phyloP scores from a whole-genome alignment of 2,329 filamentous ascomycete genomes.

The Colletotrichum chrysophilum region DNA sequence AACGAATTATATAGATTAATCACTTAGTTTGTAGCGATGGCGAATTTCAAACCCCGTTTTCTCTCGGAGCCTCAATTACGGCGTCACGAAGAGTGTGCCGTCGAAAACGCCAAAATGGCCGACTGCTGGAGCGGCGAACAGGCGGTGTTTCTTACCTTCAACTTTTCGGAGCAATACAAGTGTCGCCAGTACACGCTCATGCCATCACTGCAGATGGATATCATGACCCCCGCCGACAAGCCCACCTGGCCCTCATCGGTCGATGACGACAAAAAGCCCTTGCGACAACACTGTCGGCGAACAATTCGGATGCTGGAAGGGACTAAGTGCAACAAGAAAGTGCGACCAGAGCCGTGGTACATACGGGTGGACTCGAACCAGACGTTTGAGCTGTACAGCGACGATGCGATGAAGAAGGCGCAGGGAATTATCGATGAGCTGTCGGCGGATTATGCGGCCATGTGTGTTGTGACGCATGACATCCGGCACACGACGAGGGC shows the following conservation, averaged over 20 bases:
- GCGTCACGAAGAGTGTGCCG: neutral
- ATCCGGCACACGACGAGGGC: neutral
- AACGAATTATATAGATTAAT: accelerated
- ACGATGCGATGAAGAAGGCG: neutral
- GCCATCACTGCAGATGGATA: neutral
- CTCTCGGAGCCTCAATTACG: neutral
- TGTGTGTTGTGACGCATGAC: neutral
- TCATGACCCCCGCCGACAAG: neutral
- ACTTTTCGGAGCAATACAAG: neutral
- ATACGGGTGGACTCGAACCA: neutral
- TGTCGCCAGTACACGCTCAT: neutral
- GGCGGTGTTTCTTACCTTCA: neutral
- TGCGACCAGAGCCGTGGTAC: neutral
- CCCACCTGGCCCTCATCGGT: neutral
- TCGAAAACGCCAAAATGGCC: conserved; percentile 2
- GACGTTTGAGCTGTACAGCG: neutral
- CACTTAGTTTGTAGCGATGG: neutral
- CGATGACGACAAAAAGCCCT: neutral
- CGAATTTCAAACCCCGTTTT: neutral
- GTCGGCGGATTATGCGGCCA: neutral
- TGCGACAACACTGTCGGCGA: neutral
- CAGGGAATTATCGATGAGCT: neutral
- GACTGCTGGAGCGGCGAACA: neutral
- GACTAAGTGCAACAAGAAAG: neutral
- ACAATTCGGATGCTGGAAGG: neutral